Evolutionary conservation across 495 filamentous ascomycete species (phyloP), one percentile per base, ranked within the genome.

Genomic region (Penicillium bialowiezense): DNA sequence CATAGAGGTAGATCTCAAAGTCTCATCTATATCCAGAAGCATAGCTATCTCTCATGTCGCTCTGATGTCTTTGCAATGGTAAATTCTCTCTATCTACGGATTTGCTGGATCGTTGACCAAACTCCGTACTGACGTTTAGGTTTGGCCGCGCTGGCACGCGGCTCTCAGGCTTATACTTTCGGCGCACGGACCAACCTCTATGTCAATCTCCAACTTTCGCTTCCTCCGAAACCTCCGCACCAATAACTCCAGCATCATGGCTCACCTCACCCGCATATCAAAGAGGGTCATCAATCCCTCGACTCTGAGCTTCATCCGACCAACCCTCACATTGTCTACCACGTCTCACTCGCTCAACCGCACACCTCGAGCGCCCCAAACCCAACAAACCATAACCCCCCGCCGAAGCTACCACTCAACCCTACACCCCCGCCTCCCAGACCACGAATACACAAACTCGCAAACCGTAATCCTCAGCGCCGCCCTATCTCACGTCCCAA

Each of bases 381-480:
- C 35, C 5, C 18, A 5, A 18, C 8, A 20, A 23, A n/a, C 21
- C 33, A 29, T 45, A 32, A 13, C 36, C 18, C 44, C 18, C 18
- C 35, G 8, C 45, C 35, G 36, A 39, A 45, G 59, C 44, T 95
- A 91, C 75, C 89, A 95, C 69, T 93, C 90, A 18, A 71, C 83
- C 74, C 85, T 73, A 70, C 82, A 52, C 59, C 77, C 48, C 61
- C 81, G 38, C 57, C 80, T 37, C 71, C 82, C 64, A 43, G 46
- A 61, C 33, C 70, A 73, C 50, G 61, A 67, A 55, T 96, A 91
- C 82, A 82, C 74, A 42, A 70, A 81, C 33, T 70, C 82, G 54
- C 89, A 96, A 76, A 69, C 72, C 13, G 72, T 81, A 46, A 92
- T 97, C 67, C 90, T 98, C 51, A 75, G 86, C 47, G 80, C 90